These are phyloP conservation scores for Dillenia suffruticosa DNA, from an alignment of 164 flowering plant species.

Conservation along the genomic window DNA sequence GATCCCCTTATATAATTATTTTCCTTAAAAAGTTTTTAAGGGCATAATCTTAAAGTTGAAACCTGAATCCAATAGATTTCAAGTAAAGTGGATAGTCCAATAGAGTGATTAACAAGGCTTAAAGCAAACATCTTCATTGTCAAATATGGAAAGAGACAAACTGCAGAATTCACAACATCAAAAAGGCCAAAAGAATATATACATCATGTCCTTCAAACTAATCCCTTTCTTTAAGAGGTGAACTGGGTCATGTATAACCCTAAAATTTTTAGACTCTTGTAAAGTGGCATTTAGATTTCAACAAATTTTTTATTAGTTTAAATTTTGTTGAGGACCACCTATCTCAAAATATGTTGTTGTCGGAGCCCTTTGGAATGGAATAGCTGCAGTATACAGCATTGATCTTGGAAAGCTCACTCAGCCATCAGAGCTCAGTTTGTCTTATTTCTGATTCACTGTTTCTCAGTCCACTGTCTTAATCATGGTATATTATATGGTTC, in stretches of 20 bases:
- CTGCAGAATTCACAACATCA: no score
- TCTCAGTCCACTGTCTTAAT: no score
- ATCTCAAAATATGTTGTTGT: conserved; percentile 5
- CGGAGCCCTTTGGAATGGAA: conserved; percentile 3
- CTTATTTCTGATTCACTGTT: no score
- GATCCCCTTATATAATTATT: no score
- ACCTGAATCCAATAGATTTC: background rate
- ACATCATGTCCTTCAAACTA: background rate
- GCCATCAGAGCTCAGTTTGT: conserved; percentile 17
- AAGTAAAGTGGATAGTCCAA: conserved; percentile 6
- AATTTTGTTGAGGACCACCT: conserved; percentile 18
- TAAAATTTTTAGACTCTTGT: background rate
- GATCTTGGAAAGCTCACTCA: conserved; percentile 26
- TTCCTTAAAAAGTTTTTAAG: no score
- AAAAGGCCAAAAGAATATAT: background rate
- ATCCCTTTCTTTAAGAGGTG: background rate
- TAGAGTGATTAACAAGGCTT: background rate
- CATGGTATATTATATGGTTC: no score
- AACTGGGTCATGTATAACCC: conserved; percentile 31
- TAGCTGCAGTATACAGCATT: conserved; percentile 3
- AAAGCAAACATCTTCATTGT: background rate
- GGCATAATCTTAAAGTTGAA: no score
- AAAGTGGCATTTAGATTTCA: background rate
- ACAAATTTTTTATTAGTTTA: no score
- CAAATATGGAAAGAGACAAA: no score